Conservation (phyloP, 2,329 filamentous ascomycete species). For the Botrytis galanthina region DNA sequence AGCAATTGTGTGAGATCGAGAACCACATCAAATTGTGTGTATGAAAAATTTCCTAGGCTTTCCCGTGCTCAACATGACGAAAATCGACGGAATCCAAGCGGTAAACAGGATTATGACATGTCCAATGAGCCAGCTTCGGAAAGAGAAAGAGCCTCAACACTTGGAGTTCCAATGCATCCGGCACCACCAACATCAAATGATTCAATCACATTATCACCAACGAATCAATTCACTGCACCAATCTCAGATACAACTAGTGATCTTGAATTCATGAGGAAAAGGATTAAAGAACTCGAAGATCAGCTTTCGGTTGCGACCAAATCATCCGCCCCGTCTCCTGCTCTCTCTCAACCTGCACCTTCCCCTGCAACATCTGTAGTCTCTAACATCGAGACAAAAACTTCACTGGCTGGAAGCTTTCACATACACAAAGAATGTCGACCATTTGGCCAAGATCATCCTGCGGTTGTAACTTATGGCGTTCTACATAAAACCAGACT, state of each 20-base stretch:
- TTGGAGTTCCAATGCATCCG: background rate
- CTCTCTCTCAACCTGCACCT: background rate
- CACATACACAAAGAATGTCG: background rate
- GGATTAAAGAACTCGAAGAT: background rate
- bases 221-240: background rate
- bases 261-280: background rate
- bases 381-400: background rate
- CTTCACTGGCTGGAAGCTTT: background rate
- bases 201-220: background rate
- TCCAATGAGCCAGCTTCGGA: background rate
- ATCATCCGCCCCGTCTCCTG: background rate
- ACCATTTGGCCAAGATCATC: slow-evolving; percentile 38
- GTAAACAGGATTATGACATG: background rate
- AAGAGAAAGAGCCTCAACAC: background rate
- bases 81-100: background rate
- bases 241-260: background rate
- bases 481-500: slow-evolving; percentile 55
- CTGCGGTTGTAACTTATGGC: slow-evolving; percentile 42
- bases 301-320: background rate
- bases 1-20: slow-evolving; percentile 57
- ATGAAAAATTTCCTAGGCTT: slow-evolving; percentile 39
- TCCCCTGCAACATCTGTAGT: background rate
- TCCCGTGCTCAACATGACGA: background rate
- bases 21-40: slow-evolving; percentile 52
- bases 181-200: background rate